Base-by-base conservation (phyloP, 1,284 basidiomycete genomes). In the Cystobasidium slooffiae region DNA sequence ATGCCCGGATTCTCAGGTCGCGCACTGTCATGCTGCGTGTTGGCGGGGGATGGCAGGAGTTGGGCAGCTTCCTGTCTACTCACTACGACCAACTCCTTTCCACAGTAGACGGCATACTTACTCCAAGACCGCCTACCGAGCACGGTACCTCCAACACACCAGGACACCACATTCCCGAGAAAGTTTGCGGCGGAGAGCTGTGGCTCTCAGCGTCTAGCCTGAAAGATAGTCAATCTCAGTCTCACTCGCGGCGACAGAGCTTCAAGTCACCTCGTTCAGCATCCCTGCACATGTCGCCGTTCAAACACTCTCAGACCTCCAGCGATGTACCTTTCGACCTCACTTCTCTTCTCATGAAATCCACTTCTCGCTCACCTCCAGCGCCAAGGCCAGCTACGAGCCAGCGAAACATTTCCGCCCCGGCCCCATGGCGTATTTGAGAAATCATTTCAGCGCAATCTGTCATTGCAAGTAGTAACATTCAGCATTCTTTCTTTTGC, bases 21-120 rank as follows among this genome's bases (percentile, higher is more conserved):
- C 90, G 92, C 78, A 94, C 91, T 0, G 94, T 96, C 76, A 96
- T 97, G 94, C 93, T 97, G 52, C 88, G 93, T 75, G 56, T 64
- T 4, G 56, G 64, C 18, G 66, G 52, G 58, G 94, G 94, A n/a
- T 96, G 94, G 94, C 85, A 88, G 69, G 93, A 95, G 82, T 83
- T 96, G 70, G 72, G n/a, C 72, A 93, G 93, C 81, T 94, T 94
- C 83, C 90, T 94, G 76, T 87, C 89, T 78, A 88, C 89, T 75
- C 92, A 94, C 81, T 93, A 92, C 80, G 90, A 90, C 24, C 91
- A 93, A 72, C 86, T 88, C 69, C 89, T 93, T 80, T 86, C 56
- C 39, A 43, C 37, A 9, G 37, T 31, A 59, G 56, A 59, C 1
- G 14, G 37, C 6, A 4, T 59, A 14, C 9, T 41, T 43, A 7